Evolutionary conservation across 768 basidiomycete genomes (phyloP).

Genomic region (Termitomyces sp.): DNA sequence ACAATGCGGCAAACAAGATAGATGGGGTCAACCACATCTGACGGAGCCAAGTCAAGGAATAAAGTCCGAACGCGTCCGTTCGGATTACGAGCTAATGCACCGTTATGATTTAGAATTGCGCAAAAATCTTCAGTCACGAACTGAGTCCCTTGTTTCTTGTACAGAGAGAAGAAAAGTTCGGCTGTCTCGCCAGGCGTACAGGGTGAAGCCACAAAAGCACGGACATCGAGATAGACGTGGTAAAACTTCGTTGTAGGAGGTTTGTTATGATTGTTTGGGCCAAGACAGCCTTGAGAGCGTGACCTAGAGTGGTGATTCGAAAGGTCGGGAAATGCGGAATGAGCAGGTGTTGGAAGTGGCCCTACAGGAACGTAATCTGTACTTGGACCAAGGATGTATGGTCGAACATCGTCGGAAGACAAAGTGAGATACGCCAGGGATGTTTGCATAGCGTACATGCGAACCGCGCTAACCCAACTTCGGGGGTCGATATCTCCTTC

Average conservation of each 20-base stretch:
- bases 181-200: slow-evolving; percentile 90
- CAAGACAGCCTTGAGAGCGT: slow-evolving; percentile 30
- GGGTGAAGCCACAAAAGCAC: slow-evolving; percentile 87
- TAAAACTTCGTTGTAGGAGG: slow-evolving; percentile 67
- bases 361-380: slow-evolving; percentile 41
- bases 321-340: slow-evolving; percentile 68
- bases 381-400: slow-evolving; percentile 34
- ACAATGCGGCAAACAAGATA: slow-evolving; percentile 91
- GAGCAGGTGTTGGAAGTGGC: slow-evolving; percentile 54
- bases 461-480: slow-evolving; percentile 84
- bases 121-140: slow-evolving; percentile 96
- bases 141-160: slow-evolving; percentile 74
- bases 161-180: slow-evolving; percentile 91
- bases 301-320: slow-evolving; percentile 30
- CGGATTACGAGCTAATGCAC: slow-evolving; percentile 78
- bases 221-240: slow-evolving; percentile 86
- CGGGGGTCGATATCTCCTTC: slow-evolving; percentile 76
- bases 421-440: slow-evolving; percentile 74
- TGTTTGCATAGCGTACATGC: slow-evolving; percentile 89
- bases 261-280: slow-evolving; percentile 23
- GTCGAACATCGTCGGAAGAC: slow-evolving; percentile 34
- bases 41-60: slow-evolving; percentile 82
- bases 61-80: slow-evolving; percentile 73
- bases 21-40: slow-evolving; percentile 81
- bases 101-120: slow-evolving; percentile 86